phyloP scores from a whole-genome alignment of 2,329 filamentous ascomycete genomes.

The Zymoseptoria passerinii region DNA sequence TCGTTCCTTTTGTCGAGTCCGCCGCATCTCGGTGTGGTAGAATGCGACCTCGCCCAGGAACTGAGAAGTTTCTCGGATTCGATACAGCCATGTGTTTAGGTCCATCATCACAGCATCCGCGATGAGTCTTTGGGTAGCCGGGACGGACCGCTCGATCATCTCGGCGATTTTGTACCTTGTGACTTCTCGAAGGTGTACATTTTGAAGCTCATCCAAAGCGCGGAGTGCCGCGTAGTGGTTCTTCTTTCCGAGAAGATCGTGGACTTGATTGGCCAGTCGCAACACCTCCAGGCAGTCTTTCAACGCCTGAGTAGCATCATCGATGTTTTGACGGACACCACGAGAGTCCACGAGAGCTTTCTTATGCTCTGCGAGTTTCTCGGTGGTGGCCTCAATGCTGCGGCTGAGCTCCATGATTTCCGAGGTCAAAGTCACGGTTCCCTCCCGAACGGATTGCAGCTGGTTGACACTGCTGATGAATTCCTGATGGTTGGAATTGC shows the following conservation, averaged over 20 bases:
- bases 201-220: constrained; percentile 89
- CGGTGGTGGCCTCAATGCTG: constrained; percentile 89
- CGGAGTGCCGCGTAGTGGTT: constrained; percentile 93
- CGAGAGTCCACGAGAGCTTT: constrained; percentile 87
- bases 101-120: constrained; percentile 96
- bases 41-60: constrained; percentile 94
- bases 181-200: constrained; percentile 88
- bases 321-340: constrained; percentile 87
- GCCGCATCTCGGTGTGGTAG: constrained; percentile 84
- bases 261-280: constrained; percentile 85
- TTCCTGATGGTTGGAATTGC: constrained; percentile 91
- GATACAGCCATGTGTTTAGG: constrained; percentile 91
- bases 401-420: constrained; percentile 91
- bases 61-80: constrained; percentile 90
- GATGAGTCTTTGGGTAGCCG: constrained; percentile 82
- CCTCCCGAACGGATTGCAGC: constrained; percentile 83
- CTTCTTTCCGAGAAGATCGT: constrained; percentile 84
- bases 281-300: constrained; percentile 88
- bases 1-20: constrained; percentile 73
- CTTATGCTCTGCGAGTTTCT: constrained; percentile 90
- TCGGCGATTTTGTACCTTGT: constrained; percentile 92
- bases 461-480: constrained; percentile 91
- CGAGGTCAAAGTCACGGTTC: constrained; percentile 76
- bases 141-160: constrained; percentile 92
- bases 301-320: constrained; percentile 80